Conservation (phyloP, 805 yeast species). For the Yamadazyma tumulicola region DNA sequence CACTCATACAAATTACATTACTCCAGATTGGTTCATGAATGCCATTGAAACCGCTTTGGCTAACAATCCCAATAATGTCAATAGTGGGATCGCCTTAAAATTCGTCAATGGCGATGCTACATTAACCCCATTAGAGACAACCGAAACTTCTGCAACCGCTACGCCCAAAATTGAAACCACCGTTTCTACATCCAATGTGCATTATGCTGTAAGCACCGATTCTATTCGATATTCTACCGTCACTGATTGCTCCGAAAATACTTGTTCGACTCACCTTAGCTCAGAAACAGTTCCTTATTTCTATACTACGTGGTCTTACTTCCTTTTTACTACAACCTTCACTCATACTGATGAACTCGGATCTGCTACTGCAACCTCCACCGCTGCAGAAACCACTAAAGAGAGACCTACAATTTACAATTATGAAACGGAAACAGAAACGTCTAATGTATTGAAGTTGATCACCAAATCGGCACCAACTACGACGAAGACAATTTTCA, state of each 20-base stretch:
- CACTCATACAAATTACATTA: slow-evolving; percentile 24
- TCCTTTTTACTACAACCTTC: slow-evolving; percentile 12
- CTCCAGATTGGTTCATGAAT: slow-evolving; percentile 20
- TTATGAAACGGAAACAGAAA: slow-evolving; percentile 20
- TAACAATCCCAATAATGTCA: slow-evolving; percentile 15
- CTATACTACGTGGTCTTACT: slow-evolving; percentile 15
- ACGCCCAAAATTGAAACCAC: slow-evolving; percentile 6
- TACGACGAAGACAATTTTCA: slow-evolving; percentile 26
- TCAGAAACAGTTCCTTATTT: slow-evolving; percentile 11
- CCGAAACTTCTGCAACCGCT: slow-evolving; percentile 2
- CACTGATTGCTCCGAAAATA: slow-evolving; percentile 14
- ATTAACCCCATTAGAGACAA: not conserved
- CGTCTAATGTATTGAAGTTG: slow-evolving; percentile 8
- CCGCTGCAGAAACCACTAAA: not conserved
- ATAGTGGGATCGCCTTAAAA: slow-evolving; percentile 28
- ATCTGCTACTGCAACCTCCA: slow-evolving; percentile 1
- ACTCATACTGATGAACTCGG: slow-evolving; percentile 2
- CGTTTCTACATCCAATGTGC: slow-evolving; percentile 16
- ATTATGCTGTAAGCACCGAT: slow-evolving; percentile 19
- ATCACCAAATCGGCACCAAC: slow-evolving; percentile 21
- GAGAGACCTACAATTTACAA: slow-evolving; percentile 11
- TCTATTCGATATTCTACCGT: slow-evolving; percentile 14
- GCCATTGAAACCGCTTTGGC: slow-evolving; percentile 17
- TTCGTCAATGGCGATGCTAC: slow-evolving; percentile 21
- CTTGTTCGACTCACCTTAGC: slow-evolving; percentile 12